Percentiles rank a stretch among this genome's conserved stretches.
phyloP scores from a whole-genome alignment of 495 filamentous ascomycete species.

The Astrothelium macrocarpum region DNA sequence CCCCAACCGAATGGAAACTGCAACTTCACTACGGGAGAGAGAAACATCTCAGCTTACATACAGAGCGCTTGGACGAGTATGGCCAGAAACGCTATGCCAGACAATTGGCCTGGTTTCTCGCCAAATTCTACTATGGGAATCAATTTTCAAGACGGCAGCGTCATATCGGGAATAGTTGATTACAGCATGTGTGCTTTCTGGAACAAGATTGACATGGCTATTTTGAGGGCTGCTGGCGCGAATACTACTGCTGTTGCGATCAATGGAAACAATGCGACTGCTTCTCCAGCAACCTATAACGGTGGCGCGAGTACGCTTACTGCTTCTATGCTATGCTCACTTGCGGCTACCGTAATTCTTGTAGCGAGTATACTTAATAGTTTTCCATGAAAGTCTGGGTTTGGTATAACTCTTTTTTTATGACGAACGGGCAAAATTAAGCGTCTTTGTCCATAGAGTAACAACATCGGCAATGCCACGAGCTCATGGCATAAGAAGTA shows the following conservation, averaged over 20 bases:
- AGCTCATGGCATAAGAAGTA: too few species aligned
- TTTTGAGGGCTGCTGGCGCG: not conserved
- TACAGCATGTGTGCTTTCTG: not conserved
- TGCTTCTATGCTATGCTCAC: not conserved
- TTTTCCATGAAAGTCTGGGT: not conserved
- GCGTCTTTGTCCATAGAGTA: too few species aligned
- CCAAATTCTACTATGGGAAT: not conserved
- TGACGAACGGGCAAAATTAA: too few species aligned
- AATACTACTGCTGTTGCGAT: not conserved
- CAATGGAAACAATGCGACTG: not conserved
- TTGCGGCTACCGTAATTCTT: not conserved
- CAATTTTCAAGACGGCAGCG: not conserved
- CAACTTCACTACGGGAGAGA: slow-evolving; percentile 28
- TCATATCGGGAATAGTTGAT: not conserved
- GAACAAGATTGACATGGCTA: not conserved
- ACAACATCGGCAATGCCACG: too few species aligned
- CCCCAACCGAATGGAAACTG: slow-evolving; percentile 28
- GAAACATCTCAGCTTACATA: slow-evolving; percentile 26
- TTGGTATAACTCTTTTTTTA: not conserved
- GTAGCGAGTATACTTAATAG: not conserved
- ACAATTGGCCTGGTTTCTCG: slow-evolving; percentile 4
- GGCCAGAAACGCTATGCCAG: slow-evolving; percentile 28
- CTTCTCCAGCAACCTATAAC: not conserved
- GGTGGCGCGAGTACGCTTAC: not conserved
- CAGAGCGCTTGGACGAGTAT: slow-evolving; percentile 34